Percentiles rank a stretch among this genome's conserved stretches.
phyloP scores from a whole-genome alignment of 805 yeast genomes.

The Nakazawaea holstii region DNA sequence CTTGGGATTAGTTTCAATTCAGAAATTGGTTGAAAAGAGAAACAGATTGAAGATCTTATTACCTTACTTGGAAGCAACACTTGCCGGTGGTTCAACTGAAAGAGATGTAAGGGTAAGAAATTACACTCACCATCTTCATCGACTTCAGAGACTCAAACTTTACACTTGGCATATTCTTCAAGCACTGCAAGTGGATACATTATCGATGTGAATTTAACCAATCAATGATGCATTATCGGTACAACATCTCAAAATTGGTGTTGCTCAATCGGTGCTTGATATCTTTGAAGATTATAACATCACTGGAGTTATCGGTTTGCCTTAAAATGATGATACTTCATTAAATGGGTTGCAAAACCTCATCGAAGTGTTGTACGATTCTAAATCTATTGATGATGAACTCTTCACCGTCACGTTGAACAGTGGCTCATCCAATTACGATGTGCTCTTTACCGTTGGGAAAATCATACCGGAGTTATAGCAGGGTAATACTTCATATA shows the following conservation, averaged over 20 bases:
- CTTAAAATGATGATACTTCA: slow-evolving; percentile 34
- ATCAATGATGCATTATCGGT: slow-evolving; percentile 32
- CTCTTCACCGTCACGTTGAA: slow-evolving; percentile 45
- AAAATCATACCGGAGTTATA: slow-evolving; percentile 30
- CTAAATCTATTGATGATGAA: slow-evolving; percentile 28
- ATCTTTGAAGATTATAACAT: slow-evolving; percentile 48
- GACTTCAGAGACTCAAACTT: slow-evolving; percentile 24
- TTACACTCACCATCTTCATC: slow-evolving; percentile 24
- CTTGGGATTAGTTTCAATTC: slow-evolving; percentile 90
- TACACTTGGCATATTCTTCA: slow-evolving; percentile 47
- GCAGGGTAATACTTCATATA: slow-evolving; percentile 35
- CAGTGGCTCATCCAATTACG: slow-evolving; percentile 21
- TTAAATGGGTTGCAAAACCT: slow-evolving; percentile 31
- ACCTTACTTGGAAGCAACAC: slow-evolving; percentile 88
- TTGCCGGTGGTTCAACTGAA: slow-evolving; percentile 62
- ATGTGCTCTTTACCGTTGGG: slow-evolving; percentile 42
- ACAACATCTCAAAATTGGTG: slow-evolving; percentile 43
- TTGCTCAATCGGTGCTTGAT: slow-evolving; percentile 46
- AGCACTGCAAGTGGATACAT: slow-evolving; percentile 48
- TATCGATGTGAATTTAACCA: slow-evolving; percentile 30
- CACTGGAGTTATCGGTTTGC: slow-evolving; percentile 58
- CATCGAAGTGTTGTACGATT: slow-evolving; percentile 30
- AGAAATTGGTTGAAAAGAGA: slow-evolving; percentile 90
- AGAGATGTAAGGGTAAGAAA: slow-evolving; percentile 43
- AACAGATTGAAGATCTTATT: slow-evolving; percentile 85